A percentile compares a stretch with the other conserved stretches of the same genome.
Evolutionary conservation across 1,284 basidiomycete genomes (phyloP).

Genomic region (Puccinia hordei): DNA sequence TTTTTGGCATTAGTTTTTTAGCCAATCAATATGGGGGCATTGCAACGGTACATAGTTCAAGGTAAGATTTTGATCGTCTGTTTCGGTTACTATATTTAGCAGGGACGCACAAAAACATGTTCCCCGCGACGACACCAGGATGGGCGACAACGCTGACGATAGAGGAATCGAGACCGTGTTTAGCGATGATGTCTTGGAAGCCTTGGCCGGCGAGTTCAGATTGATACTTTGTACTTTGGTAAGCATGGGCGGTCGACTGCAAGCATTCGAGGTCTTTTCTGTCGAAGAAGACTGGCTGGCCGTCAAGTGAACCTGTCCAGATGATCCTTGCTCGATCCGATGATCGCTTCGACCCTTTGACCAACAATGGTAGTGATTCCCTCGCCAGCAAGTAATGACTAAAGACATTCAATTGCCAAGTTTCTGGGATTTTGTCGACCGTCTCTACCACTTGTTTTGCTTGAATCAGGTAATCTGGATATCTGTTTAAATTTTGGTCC

Average conservation of each 20-base stretch:
- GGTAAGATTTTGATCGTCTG: neutral
- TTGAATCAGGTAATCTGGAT: constrained; percentile 50
- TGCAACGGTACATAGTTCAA: neutral
- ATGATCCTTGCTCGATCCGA: constrained; percentile 56
- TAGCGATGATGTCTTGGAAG: constrained; percentile 56
- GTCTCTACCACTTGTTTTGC: constrained; percentile 12
- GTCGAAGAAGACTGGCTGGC: constrained; percentile 56
- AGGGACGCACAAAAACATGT: constrained; percentile 55
- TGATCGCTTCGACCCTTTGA: neutral
- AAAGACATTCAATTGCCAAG: constrained; percentile 50
- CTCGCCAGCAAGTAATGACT: constrained; percentile 42
- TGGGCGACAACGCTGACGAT: constrained; percentile 56
- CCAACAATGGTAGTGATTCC: constrained; percentile 27
- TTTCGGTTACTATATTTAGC: neutral
- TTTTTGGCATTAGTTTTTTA: neutral
- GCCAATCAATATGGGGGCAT: neutral
- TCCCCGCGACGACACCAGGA: constrained; percentile 59
- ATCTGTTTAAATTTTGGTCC: constrained; percentile 22
- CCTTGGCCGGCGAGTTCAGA: constrained; percentile 58
- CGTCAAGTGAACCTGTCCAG: constrained; percentile 60
- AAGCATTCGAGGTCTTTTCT: constrained; percentile 58
- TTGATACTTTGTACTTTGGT: constrained; percentile 60
- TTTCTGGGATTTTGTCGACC: constrained; percentile 24
- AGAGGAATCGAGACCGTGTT: neutral
- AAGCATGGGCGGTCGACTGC: constrained; percentile 54